Evolutionary conservation across 2,329 filamentous ascomycete species (phyloP).

Genomic region (Penicillium decumbens): DNA sequence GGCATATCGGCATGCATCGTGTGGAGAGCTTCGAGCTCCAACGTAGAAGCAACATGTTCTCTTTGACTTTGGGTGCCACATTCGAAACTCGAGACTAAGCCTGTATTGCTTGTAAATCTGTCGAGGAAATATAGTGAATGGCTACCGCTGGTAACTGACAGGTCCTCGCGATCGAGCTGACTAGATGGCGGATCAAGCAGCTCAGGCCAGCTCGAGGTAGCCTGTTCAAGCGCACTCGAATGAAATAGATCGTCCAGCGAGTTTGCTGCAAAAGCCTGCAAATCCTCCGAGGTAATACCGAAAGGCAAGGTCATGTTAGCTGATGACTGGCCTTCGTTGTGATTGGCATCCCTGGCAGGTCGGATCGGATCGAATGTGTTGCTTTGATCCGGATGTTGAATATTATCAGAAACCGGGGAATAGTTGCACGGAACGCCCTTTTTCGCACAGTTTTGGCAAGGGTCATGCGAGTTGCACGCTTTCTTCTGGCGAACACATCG

Average conservation of each 20-base stretch:
- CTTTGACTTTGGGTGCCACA: slow-evolving; percentile 34
- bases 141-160: slow-evolving; percentile 3
- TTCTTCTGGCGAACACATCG: slow-evolving; percentile 36
- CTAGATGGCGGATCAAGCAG: slow-evolving; percentile 4
- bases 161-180: slow-evolving; percentile 1
- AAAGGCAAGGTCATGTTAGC: slow-evolving; percentile 1
- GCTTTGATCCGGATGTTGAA: not conserved
- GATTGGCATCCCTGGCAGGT: not conserved
- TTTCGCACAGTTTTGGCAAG: slow-evolving; percentile 28
- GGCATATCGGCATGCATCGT: not conserved
- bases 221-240: not conserved
- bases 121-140: slow-evolving; percentile 30
- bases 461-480: slow-evolving; percentile 30
- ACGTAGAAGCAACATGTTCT: slow-evolving; percentile 17
- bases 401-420: slow-evolving; percentile 8
- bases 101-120: slow-evolving; percentile 37
- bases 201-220: slow-evolving; percentile 11
- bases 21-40: slow-evolving; percentile 5
- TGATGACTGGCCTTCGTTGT: not conserved
- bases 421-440: slow-evolving; percentile 23
- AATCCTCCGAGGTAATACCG: not conserved
- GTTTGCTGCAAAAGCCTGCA: not conserved
- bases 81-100: slow-evolving; percentile 36
- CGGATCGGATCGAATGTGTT: not conserved
- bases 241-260: slow-evolving; percentile 1